Conservation (phyloP, 2,329 filamentous ascomycete genomes). For the Phoma sp. region DNA sequence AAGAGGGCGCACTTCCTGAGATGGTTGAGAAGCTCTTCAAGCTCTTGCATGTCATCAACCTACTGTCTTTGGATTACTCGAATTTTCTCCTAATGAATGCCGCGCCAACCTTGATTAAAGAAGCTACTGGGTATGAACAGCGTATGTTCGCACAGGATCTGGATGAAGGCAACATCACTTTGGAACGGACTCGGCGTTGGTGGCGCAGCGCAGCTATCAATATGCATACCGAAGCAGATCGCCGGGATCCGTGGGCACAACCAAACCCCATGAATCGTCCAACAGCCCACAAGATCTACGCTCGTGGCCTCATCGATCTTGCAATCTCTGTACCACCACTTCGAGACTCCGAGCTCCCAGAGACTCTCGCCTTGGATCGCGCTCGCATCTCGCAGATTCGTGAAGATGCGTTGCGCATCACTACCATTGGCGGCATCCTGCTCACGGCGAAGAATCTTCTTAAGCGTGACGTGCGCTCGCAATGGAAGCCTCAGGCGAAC, state of each 20-base stretch:
- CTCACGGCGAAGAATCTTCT: constrained; percentile 83
- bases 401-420: constrained; percentile 66
- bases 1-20: constrained; percentile 59
- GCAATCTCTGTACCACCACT: constrained; percentile 70
- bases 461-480: constrained; percentile 77
- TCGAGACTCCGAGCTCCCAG: constrained; percentile 65
- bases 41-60: constrained; percentile 75
- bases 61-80: constrained; percentile 80
- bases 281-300: constrained; percentile 73
- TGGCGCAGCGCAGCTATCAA: constrained; percentile 71
- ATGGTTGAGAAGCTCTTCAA: constrained; percentile 79
- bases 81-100: constrained; percentile 79
- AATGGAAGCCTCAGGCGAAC: constrained; percentile 76
- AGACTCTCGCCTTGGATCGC: constrained; percentile 74
- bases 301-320: constrained; percentile 75
- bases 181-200: constrained; percentile 67
- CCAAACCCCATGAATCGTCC: constrained; percentile 62
- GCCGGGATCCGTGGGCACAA: constrained; percentile 71
- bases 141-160: constrained; percentile 72
- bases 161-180: constrained; percentile 59
- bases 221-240: constrained; percentile 68
- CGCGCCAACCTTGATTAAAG: constrained; percentile 72
- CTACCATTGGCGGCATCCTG: constrained; percentile 75
- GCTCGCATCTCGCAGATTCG: constrained; percentile 67
- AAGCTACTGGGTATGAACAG: constrained; percentile 75